These are phyloP conservation scores for Boechera divaricarpa DNA, from an alignment of 345 rosid species.

Conservation along the genomic window DNA sequence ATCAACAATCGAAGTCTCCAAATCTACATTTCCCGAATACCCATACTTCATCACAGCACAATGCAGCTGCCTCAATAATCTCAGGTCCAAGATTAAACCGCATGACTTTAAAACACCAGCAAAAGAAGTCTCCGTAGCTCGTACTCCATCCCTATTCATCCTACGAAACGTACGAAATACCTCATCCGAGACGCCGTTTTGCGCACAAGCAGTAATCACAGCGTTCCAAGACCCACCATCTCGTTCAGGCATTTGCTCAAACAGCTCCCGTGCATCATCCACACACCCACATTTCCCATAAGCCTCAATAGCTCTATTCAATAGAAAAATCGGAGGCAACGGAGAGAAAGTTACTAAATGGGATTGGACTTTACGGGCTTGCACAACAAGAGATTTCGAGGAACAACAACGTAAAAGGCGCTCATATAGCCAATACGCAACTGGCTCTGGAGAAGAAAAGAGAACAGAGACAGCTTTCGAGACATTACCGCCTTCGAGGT, in stretches of 20 bases:
- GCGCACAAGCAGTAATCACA: constrained; percentile 61
- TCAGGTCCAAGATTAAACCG: constrained; percentile 51
- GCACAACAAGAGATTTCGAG: constrained; percentile 52
- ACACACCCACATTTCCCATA: constrained; percentile 64
- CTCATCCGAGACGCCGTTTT: constrained; percentile 43
- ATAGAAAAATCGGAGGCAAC: constrained; percentile 57
- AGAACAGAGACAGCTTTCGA: constrained; percentile 64
- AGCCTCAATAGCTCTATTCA: constrained; percentile 77
- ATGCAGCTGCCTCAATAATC: constrained; percentile 63
- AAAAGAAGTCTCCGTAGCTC: constrained; percentile 63
- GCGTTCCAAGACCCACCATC: constrained; percentile 98
- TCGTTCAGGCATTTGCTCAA: constrained; percentile 84
- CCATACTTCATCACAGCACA: constrained; percentile 64
- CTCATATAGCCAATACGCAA: constrained; percentile 60
- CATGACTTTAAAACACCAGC: constrained; percentile 64
- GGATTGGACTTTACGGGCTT: constrained; percentile 78
- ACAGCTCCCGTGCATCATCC: constrained; percentile 68
- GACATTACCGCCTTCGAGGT: constrained; percentile 55
- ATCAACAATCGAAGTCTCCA: constrained; percentile 79
- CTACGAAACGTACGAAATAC: constrained; percentile 56
- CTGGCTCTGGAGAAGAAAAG: constrained; percentile 61
- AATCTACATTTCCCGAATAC: constrained; percentile 61
- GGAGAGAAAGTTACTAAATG: constrained; percentile 61
- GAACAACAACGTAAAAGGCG: constrained; percentile 69
- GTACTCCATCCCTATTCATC: constrained; percentile 60